Evolutionary conservation across 106 monocot genomes (phyloP).

Genomic region (Allium sativum): DNA sequence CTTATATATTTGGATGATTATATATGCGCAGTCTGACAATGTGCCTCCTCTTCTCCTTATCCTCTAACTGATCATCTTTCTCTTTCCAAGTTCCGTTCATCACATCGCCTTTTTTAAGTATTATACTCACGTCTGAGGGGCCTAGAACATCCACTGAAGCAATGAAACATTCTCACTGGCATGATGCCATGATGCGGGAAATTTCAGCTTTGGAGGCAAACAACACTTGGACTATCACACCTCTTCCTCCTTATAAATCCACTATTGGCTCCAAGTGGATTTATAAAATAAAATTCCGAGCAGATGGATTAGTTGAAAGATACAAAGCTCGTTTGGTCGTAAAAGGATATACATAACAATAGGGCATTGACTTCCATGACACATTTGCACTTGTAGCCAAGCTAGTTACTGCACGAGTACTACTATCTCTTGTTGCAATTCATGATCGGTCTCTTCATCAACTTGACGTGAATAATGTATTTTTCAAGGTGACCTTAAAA

Average conservation of each 20-base stretch:
- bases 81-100: no score
- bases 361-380: background rate
- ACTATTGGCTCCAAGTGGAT: background rate
- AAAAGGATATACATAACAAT: background rate
- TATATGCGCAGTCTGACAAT: no score
- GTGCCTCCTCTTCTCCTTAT: no score
- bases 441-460: background rate
- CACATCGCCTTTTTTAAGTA: no score
- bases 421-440: background rate
- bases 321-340: background rate
- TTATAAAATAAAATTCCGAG: background rate
- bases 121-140: no score
- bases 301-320: background rate
- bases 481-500: background rate
- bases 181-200: background rate
- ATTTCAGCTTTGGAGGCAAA: background rate
- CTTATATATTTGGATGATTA: no score
- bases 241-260: background rate
- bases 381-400: background rate
- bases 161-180: background rate
- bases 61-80: no score
- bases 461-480: background rate
- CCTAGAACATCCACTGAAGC: no score
- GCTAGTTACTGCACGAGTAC: background rate
- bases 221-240: background rate